phyloP scores from a whole-genome alignment of 139 green algal genomes.

The Monoraphidium neglectum region DNA sequence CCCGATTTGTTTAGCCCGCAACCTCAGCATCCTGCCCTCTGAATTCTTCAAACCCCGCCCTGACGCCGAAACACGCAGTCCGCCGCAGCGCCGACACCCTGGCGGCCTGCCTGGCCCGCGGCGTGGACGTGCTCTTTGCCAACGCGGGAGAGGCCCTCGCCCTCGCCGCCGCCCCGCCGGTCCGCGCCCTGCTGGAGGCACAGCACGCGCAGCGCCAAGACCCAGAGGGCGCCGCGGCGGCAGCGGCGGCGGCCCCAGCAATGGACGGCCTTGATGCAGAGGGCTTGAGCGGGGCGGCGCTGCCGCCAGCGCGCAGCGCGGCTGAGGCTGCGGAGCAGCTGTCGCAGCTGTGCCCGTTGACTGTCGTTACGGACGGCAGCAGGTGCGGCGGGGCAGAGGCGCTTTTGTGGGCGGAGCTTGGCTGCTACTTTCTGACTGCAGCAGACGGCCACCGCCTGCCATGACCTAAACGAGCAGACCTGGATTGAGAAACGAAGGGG shows the following conservation, averaged over 20 bases:
- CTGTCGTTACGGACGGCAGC: slow-evolving; percentile 86
- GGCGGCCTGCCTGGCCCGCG: slow-evolving; percentile 23
- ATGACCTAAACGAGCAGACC: no score
- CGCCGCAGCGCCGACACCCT: background rate
- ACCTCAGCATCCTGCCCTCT: no score
- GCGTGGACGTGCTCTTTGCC: slow-evolving; percentile 84
- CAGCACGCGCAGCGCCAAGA: no score
- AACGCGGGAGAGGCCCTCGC: slow-evolving; percentile 63
- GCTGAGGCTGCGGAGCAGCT: slow-evolving; percentile 60
- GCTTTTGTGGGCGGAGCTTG: background rate
- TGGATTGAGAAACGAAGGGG: no score
- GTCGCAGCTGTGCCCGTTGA: slow-evolving; percentile 57
- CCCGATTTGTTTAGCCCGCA: no score
- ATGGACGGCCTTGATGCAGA: background rate
- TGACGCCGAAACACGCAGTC: slow-evolving; percentile 25
- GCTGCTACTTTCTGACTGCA: background rate
- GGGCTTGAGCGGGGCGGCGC: no score
- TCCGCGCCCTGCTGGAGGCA: no score
- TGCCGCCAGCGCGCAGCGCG: slow-evolving; percentile 18
- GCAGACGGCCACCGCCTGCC: background rate
- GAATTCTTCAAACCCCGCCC: no score
- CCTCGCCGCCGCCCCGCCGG: slow-evolving; percentile 17
- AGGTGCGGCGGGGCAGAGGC: slow-evolving; percentile 41
- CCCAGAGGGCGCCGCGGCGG: background rate
- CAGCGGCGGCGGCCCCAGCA: no score